Conservation (phyloP, 2,329 filamentous ascomycete genomes). For the Claviceps cyperi region DNA sequence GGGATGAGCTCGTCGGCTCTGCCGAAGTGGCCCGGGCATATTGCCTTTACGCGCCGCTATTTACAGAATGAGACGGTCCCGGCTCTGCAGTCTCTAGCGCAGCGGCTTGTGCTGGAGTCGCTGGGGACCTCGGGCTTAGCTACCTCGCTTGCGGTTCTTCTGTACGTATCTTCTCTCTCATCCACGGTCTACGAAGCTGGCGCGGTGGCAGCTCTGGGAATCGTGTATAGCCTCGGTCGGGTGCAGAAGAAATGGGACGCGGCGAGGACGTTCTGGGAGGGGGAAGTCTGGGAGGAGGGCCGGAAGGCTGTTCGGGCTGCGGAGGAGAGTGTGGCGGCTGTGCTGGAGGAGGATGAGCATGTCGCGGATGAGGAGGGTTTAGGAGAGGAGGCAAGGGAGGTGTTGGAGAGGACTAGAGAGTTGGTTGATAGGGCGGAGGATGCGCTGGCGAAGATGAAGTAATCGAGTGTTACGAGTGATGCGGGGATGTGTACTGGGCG, state of each 20-base stretch:
- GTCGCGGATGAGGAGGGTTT: constrained; percentile 7
- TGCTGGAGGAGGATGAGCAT: constrained; percentile 22
- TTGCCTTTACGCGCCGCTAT: constrained; percentile 54
- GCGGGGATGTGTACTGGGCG: too few species aligned
- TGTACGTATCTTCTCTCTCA: constrained; percentile 41
- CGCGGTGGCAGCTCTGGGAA: constrained; percentile 44
- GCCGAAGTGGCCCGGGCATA: constrained; percentile 58
- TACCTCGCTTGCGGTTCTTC: constrained; percentile 36
- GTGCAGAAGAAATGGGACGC: constrained; percentile 50
- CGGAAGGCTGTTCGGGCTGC: constrained; percentile 45
- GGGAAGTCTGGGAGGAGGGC: constrained; percentile 51
- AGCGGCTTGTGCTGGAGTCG: constrained; percentile 61
- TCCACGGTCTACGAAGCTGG: constrained; percentile 45
- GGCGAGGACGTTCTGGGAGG: constrained; percentile 47
- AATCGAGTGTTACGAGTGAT: constrained; percentile 6
- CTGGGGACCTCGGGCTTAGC: constrained; percentile 55
- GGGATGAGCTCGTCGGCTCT: constrained; percentile 8
- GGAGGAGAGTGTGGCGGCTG: constrained; percentile 36
- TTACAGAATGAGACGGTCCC: constrained; percentile 54
- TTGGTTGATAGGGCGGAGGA: constrained; percentile 35
- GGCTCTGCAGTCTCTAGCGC: constrained; percentile 56
- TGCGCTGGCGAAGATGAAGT: constrained; percentile 33
- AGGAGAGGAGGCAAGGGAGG: constrained; percentile 10
- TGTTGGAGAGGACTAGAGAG: constrained; percentile 26
- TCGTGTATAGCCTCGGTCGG: constrained; percentile 42